phyloP scores from a whole-genome alignment of 2,329 filamentous ascomycete species.

The Paraphaeosphaeria minitans region DNA sequence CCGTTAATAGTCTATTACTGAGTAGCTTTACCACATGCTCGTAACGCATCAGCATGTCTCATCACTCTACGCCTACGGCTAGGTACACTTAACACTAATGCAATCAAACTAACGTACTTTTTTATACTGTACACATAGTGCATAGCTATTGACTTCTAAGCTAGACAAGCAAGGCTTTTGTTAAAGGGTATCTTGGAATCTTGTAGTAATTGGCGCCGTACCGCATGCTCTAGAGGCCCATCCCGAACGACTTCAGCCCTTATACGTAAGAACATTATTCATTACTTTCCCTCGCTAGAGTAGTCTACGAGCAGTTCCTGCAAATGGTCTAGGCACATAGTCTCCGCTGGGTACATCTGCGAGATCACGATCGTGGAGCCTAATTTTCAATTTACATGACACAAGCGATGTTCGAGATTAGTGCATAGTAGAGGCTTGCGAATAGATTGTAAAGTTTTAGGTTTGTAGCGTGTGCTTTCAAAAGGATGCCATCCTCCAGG shows the following conservation, averaged over 20 bases:
- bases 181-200: slow-evolving; percentile 59
- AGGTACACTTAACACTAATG: no score
- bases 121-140: no score
- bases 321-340: background rate
- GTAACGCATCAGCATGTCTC: no score
- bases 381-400: background rate
- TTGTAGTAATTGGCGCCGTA: slow-evolving; percentile 96
- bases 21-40: no score
- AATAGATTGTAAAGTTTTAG: background rate
- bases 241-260: slow-evolving; percentile 54
- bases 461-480: background rate
- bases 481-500: slow-evolving; percentile 20
- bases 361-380: background rate
- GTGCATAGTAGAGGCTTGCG: background rate
- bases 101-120: no score
- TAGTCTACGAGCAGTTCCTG: background rate
- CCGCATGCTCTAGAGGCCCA: slow-evolving; percentile 86
- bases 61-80: no score
- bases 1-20: no score
- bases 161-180: background rate
- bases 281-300: background rate
- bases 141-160: background rate
- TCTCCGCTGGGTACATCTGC: background rate
- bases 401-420: background rate
- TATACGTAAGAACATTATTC: background rate